Base-by-base conservation (phyloP, 306 rosid species). In the Canavalia gladiata region DNA sequence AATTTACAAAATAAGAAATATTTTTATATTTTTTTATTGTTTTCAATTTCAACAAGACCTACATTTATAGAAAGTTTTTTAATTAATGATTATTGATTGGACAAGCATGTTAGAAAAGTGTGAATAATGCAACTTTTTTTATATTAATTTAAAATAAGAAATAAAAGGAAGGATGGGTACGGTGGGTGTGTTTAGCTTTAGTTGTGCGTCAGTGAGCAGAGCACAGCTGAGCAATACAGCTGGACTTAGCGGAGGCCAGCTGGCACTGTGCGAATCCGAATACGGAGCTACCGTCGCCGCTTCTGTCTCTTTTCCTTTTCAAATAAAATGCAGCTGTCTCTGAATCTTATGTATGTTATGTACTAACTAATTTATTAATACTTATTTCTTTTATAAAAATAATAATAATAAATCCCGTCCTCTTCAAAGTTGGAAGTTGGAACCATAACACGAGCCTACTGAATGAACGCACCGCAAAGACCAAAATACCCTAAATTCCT, bases 211-310 rank as follows among this genome's bases (percentile, higher is more conserved):
- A 80, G 78, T 43, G 57, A 12, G 45, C 56, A 18, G n/a, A 34
- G 72, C 42, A 56, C 76, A 68, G 70, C 77, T 11, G 77, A 47
- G 64, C 78, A 80, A 13, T 7, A 84, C 89, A 90, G 90, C 91
- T 86, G 90, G 79, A 74, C 56, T 68, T 84, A 84, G 93, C 86
- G 82, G 81, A 83, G 33, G 68, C 83, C 91, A 90, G 93, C 90
- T 90, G 90, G 87, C 85, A 74, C 74, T 8, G 73, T 87, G 87
- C 90, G 87, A 86, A 82, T 68, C 77, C 76, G 49, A 41, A 69
- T 41, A 70, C 71, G 83, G 77, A 79, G 31, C 82, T 31, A 78
- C 82, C 59, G 76, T 68, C 76, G 82, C 68, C 68, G 68, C 10
- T 78, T 68, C 69, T 68, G 39, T 79, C 62, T 42, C 45, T 66